phyloP scores from a whole-genome alignment of 257 asterid genomes.

The Ajuga chamaepitys region DNA sequence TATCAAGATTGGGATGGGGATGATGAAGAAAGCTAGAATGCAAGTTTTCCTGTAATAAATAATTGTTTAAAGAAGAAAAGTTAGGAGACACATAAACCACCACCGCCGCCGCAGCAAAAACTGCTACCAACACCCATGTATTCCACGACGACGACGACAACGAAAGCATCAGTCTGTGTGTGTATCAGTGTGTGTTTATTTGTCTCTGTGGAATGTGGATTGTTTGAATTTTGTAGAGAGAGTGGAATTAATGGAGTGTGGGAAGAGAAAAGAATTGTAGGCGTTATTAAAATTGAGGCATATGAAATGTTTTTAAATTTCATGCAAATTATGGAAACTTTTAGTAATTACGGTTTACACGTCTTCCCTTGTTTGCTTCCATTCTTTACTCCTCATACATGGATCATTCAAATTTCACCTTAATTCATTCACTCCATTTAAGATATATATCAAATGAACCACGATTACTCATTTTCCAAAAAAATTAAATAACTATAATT shows the following conservation, averaged over 20 bases:
- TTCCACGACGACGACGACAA: neutral
- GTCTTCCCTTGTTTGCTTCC: neutral
- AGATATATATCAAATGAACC: no score
- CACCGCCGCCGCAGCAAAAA: conserved; percentile 8
- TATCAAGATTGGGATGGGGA: neutral
- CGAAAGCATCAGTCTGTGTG: neutral
- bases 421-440: no score
- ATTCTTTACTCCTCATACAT: no score
- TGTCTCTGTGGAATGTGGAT: neutral
- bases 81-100: conserved; percentile 12
- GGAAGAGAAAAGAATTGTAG: conserved; percentile 31
- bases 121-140: conserved; percentile 19
- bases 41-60: conserved; percentile 6
- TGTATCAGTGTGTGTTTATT: neutral
- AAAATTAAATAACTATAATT: no score
- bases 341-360: neutral
- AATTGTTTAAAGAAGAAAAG: neutral
- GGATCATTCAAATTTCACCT: no score
- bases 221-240: neutral
- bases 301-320: neutral
- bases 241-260: conserved; percentile 26
- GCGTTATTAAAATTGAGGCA: neutral
- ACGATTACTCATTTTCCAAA: no score
- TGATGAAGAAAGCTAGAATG: neutral
- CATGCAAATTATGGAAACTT: conserved; percentile 27